Percentiles rank a stretch among this genome's conserved stretches.
phyloP scores from a whole-genome alignment of 2,329 filamentous ascomycete species.

The Hymenoscyphus scutula region DNA sequence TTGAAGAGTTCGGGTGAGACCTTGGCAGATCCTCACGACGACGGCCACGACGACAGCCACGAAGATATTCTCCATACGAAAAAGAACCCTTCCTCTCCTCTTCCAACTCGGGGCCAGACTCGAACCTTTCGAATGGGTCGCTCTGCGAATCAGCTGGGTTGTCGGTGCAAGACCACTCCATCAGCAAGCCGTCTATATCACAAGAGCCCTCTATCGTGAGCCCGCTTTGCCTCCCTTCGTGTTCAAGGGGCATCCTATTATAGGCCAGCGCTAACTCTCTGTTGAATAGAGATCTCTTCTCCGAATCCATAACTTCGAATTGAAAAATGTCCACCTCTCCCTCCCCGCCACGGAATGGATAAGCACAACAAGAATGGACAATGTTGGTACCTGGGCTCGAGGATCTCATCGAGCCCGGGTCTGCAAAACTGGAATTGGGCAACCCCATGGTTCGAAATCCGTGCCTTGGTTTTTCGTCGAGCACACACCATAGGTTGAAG shows the following conservation, averaged over 20 bases:
- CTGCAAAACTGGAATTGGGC: background rate
- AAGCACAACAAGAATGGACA: background rate
- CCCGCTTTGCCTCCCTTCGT: background rate
- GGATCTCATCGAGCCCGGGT: background rate
- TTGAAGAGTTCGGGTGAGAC: conserved; percentile 13
- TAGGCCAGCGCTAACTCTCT: background rate
- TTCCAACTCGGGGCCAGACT: background rate
- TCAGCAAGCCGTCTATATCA: background rate
- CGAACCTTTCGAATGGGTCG: background rate
- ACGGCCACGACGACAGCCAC: background rate
- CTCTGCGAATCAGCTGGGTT: background rate
- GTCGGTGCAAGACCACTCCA: background rate
- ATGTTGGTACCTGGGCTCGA: background rate
- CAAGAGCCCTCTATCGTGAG: background rate
- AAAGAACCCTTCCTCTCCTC: background rate
- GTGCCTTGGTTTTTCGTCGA: background rate
- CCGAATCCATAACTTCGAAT: background rate
- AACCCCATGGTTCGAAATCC: background rate
- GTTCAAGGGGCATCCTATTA: background rate
- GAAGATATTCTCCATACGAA: background rate
- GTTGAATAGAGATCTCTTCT: background rate
- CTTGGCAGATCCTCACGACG: background rate
- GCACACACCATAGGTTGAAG: background rate
- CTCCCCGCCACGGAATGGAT: background rate
- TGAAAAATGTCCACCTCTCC: background rate